Evolutionary conservation across 2,329 filamentous ascomycete genomes (phyloP).

Genomic region (Xylariaceae sp.): DNA sequence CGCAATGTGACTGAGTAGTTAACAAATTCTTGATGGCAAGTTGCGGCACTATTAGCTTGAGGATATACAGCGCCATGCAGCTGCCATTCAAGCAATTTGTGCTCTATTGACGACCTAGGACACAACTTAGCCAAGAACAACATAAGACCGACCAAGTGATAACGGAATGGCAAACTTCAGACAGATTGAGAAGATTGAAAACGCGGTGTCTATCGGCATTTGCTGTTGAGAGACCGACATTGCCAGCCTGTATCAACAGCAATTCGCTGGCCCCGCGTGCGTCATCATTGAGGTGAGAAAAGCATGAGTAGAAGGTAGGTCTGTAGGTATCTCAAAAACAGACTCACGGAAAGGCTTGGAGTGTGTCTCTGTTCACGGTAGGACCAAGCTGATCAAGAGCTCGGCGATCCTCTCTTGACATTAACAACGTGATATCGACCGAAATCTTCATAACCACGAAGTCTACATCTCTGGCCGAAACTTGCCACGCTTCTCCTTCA

Average conservation of each 20-base stretch:
- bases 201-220: conserved; percentile 62
- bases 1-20: no score
- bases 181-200: conserved; percentile 62
- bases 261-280: conserved; percentile 51
- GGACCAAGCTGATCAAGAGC: not conserved
- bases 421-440: not conserved
- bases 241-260: conserved; percentile 23
- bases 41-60: no score
- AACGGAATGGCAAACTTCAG: no score
- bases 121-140: no score
- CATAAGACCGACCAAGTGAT: no score
- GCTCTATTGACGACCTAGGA: no score
- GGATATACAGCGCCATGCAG: no score
- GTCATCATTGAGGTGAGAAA: conserved; percentile 40
- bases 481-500: conserved; percentile 64
- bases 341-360: not conserved
- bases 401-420: no score
- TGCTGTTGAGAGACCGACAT: conserved; percentile 15
- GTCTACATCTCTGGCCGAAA: conserved; percentile 50
- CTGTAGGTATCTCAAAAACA: not conserved
- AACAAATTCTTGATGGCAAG: no score
- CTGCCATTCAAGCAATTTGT: no score
- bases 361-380: not conserved
- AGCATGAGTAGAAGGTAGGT: not conserved
- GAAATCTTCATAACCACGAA: conserved; percentile 2